Base-by-base conservation (phyloP, 352 stramenopile genomes). In the Phytophthora vignae region DNA sequence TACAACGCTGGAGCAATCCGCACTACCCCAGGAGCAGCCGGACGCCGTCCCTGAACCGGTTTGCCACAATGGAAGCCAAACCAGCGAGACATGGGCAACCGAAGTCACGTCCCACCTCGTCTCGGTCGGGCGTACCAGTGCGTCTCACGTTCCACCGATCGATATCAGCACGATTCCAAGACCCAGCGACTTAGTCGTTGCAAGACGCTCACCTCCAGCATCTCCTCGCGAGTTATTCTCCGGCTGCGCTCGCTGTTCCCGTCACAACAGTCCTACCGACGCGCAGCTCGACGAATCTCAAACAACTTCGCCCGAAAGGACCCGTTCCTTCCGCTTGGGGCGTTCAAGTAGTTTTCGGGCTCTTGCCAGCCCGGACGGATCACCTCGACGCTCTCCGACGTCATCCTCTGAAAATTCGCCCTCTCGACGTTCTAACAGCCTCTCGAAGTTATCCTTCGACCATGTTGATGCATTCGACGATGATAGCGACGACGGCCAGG, bases 381-480 rank as follows among this genome's bases (percentile, higher is more conserved):
- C 48, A 29, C 42, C 42, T 12, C 31, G 42, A 19, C 31, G 53
- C 21, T 63, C 70, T 3, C 60, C 60, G 27, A 12, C 57, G 12
- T 64, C 69, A 8, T 67, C 64, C 57, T 25, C 64, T 4, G 69
- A 69, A 66, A 71, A 36, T 19, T 71, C 62, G 2, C 67, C 62
- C 3, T 63, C 68, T 50, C 59, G 46, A 62, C 69, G 58, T n/a
- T 55, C 46, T 12, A 65, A 55, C 40, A 72, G 63, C 19, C 57
- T 72, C 4, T 42, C 10, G 19, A 44, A n/a, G 17, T 50, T 68
- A 29, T 68, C 29, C 1, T 42, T 72, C 17, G 64, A 68, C 40
- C 22, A 11, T 17, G 29, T 44, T 3, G 12, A 22, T 2, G 29
- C 29, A 33, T 50, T 73, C 17, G 54, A 72, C 31, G 64, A 62